Evolutionary conservation across 106 monocot genomes (phyloP).

Genomic region (Allium fistulosum): DNA sequence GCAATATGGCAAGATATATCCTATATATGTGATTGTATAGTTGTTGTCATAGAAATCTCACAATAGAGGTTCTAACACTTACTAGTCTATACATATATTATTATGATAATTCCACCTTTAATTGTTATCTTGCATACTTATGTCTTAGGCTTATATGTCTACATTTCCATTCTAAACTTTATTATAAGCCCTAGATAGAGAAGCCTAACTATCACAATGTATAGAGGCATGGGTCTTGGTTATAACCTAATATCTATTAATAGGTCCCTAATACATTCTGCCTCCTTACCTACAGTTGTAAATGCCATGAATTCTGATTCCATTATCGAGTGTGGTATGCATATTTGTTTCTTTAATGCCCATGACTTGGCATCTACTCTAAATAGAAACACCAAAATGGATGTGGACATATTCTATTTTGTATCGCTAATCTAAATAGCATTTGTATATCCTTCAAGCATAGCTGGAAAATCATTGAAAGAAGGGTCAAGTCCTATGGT

Average conservation of each 20-base stretch:
- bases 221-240: constrained; percentile 7
- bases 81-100: background rate
- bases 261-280: background rate
- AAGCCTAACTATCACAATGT: constrained; percentile 3
- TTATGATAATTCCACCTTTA: background rate
- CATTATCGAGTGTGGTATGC: constrained; percentile 2
- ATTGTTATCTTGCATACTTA: constrained; percentile 8
- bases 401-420: constrained; percentile 4
- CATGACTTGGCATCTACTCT: background rate
- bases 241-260: constrained; percentile 8
- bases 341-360: constrained; percentile 8
- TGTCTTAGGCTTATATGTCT: constrained; percentile 9
- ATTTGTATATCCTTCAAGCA: background rate
- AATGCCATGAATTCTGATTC: constrained; percentile 10
- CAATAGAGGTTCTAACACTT: background rate
- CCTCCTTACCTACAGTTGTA: background rate
- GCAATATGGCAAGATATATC: no score
- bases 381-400: constrained; percentile 1
- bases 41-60: no score
- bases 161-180: background rate
- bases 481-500: background rate
- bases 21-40: no score
- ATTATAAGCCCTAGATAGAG: constrained; percentile 4
- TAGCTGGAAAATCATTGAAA: background rate
- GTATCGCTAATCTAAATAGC: constrained; percentile 6